Conservation (phyloP, 306 rosid species). For the Abrus pulchellus region DNA sequence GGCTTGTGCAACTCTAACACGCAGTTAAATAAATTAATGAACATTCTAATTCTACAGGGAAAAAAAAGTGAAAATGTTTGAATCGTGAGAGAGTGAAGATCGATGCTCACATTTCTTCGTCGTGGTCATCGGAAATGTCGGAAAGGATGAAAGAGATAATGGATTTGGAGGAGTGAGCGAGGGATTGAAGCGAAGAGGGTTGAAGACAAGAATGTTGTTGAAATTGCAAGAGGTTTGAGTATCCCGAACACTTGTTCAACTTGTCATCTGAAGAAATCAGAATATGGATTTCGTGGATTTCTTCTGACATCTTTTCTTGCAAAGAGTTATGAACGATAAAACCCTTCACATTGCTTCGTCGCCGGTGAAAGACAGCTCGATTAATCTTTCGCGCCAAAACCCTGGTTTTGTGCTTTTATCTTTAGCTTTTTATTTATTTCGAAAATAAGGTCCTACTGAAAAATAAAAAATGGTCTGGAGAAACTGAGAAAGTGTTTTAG, state of each 20-base stretch:
- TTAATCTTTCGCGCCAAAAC: constrained; percentile 54
- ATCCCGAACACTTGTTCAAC: constrained; percentile 63
- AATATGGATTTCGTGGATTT: constrained; percentile 57
- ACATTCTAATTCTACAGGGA: neutral
- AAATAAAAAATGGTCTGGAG: too few relatives aligned
- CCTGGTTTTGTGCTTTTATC: neutral
- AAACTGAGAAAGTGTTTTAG: too few relatives aligned
- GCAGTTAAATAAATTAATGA: neutral
- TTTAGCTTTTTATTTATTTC: too few relatives aligned
- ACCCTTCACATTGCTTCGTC: constrained; percentile 14
- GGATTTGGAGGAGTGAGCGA: constrained; percentile 53
- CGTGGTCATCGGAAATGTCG: constrained; percentile 59
- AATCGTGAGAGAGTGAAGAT: neutral
- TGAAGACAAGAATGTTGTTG: constrained; percentile 62
- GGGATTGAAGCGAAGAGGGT: constrained; percentile 60
- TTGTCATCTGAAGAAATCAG: constrained; percentile 57
- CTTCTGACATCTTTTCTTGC: constrained; percentile 61
- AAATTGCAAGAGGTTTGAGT: constrained; percentile 69
- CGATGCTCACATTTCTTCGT: constrained; percentile 71
- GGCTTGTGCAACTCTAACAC: constrained; percentile 73
- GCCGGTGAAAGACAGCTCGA: neutral
- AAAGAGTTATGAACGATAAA: constrained; percentile 7
- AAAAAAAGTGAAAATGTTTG: neutral
- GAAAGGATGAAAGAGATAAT: constrained; percentile 51
- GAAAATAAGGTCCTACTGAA: too few relatives aligned